Evolutionary conservation across 345 rosid genomes (phyloP).

Genomic region (Ceriops tagal): DNA sequence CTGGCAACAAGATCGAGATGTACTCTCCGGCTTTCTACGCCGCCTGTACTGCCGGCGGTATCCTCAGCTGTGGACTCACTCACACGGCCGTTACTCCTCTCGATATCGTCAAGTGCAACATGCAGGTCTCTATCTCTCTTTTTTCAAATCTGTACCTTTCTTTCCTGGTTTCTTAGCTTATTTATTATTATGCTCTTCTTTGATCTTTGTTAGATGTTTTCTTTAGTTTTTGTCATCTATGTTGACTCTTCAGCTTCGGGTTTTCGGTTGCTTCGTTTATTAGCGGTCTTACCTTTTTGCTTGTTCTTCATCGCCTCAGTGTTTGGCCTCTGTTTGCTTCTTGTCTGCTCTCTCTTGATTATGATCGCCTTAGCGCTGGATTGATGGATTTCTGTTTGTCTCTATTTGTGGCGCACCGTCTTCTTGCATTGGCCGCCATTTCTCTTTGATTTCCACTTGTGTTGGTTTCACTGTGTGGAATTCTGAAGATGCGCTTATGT

Average conservation of each 20-base stretch:
- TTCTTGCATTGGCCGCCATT: background rate
- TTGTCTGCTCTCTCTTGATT: background rate
- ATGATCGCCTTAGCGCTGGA: background rate
- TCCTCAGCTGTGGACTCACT: conserved; percentile 92
- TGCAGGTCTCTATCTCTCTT: conserved; percentile 59
- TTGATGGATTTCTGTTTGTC: background rate
- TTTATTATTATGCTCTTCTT: background rate
- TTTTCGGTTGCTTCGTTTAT: background rate
- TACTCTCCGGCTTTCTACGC: conserved; percentile 86
- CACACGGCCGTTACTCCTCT: conserved; percentile 96
- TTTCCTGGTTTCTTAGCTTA: conserved; percentile 6
- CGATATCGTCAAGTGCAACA: conserved; percentile 97
- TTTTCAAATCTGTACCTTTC: background rate
- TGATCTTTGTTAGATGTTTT: background rate
- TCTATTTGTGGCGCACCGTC: background rate
- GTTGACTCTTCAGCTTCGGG: too few species aligned
- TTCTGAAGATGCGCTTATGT: background rate
- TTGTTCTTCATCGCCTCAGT: background rate
- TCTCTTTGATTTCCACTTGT: background rate
- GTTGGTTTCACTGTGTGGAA: background rate
- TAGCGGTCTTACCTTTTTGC: background rate
- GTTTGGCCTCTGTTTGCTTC: background rate
- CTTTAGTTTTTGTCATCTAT: background rate
- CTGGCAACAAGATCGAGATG: conserved; percentile 70
- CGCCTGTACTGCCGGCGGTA: conserved; percentile 84